Evolutionary conservation across 805 yeast genomes (phyloP).

Genomic region (Yarrowia sp.): DNA sequence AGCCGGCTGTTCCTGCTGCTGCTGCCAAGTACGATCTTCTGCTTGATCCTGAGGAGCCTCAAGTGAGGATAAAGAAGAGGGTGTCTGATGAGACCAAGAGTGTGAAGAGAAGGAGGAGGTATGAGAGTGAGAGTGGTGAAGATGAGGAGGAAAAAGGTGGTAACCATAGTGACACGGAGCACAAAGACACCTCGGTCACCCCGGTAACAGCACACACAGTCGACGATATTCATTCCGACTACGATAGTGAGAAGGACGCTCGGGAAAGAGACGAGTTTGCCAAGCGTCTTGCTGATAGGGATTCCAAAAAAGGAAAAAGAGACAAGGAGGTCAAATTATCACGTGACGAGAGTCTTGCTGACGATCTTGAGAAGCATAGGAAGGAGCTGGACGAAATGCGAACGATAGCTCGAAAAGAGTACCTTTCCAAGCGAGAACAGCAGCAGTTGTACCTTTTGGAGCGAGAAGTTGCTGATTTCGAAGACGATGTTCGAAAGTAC

Average conservation of each 20-base stretch:
- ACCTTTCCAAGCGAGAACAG: slow-evolving; percentile 58
- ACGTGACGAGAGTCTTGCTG: slow-evolving; percentile 10
- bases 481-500: slow-evolving; percentile 56
- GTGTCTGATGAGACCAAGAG: background rate
- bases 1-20: background rate
- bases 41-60: slow-evolving; percentile 9
- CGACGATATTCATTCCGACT: slow-evolving; percentile 50
- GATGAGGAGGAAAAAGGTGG: background rate
- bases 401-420: slow-evolving; percentile 58
- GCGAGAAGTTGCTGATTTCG: slow-evolving; percentile 58
- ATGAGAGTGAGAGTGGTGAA: background rate
- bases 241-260: slow-evolving; percentile 54
- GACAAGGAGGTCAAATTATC: slow-evolving; percentile 37
- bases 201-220: slow-evolving; percentile 53
- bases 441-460: slow-evolving; percentile 55
- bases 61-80: background rate
- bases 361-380: slow-evolving; percentile 1
- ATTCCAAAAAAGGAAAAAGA: slow-evolving; percentile 36
- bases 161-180: background rate
- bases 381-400: slow-evolving; percentile 52
- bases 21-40: slow-evolving; percentile 17
- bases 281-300: slow-evolving; percentile 44
- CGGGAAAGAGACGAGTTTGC: slow-evolving; percentile 50
- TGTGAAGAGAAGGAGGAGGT: slow-evolving; percentile 18
- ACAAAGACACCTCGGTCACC: too few species aligned